Percentiles rank a stretch among this genome's conserved stretches.
Evolutionary conservation across 2,329 filamentous ascomycete genomes (phyloP).

Genomic region (Monilinia vaccinii-corymbosi): DNA sequence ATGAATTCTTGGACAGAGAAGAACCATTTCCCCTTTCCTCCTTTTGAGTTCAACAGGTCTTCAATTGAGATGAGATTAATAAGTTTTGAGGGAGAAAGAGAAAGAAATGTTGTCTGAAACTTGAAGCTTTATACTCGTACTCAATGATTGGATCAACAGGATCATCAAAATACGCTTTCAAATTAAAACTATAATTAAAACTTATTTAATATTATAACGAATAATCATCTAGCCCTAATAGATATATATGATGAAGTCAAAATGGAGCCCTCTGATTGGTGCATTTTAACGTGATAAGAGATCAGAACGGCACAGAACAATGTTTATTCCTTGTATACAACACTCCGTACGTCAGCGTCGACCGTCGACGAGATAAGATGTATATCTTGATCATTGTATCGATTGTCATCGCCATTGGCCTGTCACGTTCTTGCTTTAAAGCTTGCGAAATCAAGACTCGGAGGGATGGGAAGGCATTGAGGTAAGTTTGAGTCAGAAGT

Average conservation of each 20-base stretch:
- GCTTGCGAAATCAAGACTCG: slow-evolving; percentile 21
- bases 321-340: too few species aligned
- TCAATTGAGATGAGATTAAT: neutral
- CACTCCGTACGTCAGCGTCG: too few species aligned
- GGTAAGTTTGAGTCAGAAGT: slow-evolving; percentile 19
- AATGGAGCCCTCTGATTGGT: too few species aligned
- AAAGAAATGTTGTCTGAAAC: neutral
- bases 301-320: too few species aligned
- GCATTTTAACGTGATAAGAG: too few species aligned
- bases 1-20: slow-evolving; percentile 49
- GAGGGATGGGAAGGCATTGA: slow-evolving; percentile 25
- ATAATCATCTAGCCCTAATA: too few species aligned
- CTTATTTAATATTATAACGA: too few species aligned
- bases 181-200: too few species aligned
- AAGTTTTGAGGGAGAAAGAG: neutral
- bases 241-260: too few species aligned
- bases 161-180: too few species aligned
- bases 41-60: neutral
- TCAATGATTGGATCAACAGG: too few species aligned
- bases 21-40: slow-evolving; percentile 32
- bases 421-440: slow-evolving; percentile 15
- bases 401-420: slow-evolving; percentile 5
- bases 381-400: slow-evolving; percentile 16
- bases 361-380: slow-evolving; percentile 13
- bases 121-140: neutral